These are phyloP conservation scores for Xerocomus brunneocitrinus DNA, from an alignment of 768 basidiomycete genomes.

Conservation along the genomic window DNA sequence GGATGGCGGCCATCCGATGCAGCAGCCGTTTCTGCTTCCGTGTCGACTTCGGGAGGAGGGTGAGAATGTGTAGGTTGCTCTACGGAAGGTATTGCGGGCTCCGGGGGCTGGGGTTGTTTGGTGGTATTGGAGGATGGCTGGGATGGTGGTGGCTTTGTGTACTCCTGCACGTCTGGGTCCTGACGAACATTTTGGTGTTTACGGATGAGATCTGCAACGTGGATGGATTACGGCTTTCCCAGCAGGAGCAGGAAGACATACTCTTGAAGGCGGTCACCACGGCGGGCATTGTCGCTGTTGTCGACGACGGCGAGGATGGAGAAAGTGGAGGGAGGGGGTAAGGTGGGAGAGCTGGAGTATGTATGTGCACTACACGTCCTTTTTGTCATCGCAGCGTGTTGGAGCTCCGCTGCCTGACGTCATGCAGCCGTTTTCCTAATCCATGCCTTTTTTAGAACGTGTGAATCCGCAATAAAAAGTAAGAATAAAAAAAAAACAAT, in stretches of 20 bases:
- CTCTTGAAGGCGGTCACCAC: slow-evolving; percentile 90
- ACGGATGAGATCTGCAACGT: slow-evolving; percentile 64
- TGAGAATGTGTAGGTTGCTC: slow-evolving; percentile 35
- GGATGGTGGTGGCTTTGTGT: slow-evolving; percentile 5
- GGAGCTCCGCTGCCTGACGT: slow-evolving; percentile 35
- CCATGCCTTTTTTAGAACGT: slow-evolving; percentile 10
- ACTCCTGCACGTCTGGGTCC: slow-evolving; percentile 30
- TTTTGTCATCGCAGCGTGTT: slow-evolving; percentile 30
- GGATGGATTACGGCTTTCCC: slow-evolving; percentile 6
- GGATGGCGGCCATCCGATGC: slow-evolving; percentile 72
- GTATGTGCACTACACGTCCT: slow-evolving; percentile 19
- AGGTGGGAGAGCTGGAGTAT: slow-evolving; percentile 3
- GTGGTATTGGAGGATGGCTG: slow-evolving; percentile 21
- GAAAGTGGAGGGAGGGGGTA: not conserved
- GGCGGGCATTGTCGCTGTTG: slow-evolving; percentile 49
- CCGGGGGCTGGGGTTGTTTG: slow-evolving; percentile 33
- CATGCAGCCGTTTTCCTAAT: slow-evolving; percentile 14
- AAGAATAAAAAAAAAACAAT: no score
- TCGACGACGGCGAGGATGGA: slow-evolving; percentile 5
- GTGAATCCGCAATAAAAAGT: not conserved
- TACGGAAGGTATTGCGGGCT: slow-evolving; percentile 31
- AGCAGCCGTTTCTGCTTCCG: slow-evolving; percentile 38
- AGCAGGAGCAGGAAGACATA: slow-evolving; percentile 31
- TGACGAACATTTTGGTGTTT: slow-evolving; percentile 63
- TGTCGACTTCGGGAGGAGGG: slow-evolving; percentile 15